Conservation (phyloP, 805 yeast genomes). For the Candida awuae region DNA sequence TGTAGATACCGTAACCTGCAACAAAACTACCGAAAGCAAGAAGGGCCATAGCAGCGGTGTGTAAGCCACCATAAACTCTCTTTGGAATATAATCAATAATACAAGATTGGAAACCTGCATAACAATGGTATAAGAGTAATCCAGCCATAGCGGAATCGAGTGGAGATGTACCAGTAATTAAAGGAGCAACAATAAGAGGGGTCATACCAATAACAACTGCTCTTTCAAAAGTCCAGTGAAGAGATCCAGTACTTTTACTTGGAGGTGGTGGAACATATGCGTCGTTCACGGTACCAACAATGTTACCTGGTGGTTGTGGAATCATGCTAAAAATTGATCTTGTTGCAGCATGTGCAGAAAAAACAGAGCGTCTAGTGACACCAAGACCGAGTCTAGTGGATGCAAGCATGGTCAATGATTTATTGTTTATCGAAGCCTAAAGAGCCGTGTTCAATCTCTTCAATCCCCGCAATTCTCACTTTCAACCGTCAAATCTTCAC, state of each 20-base stretch:
- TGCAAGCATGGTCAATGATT: conserved; percentile 9
- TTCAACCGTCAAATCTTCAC: too few relatives aligned
- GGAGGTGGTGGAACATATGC: conserved; percentile 56
- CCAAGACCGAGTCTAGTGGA: conserved; percentile 22
- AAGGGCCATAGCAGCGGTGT: conserved; percentile 49
- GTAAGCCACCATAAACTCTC: conserved; percentile 63
- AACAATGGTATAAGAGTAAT: conserved; percentile 52
- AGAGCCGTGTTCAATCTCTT: neutral
- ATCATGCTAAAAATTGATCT: conserved; percentile 24
- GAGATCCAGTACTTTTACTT: conserved; percentile 54
- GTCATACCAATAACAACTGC: conserved; percentile 50
- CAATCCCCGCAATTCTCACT: too few relatives aligned
- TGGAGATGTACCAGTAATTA: conserved; percentile 44
- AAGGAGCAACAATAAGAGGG: conserved; percentile 57
- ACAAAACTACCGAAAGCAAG: conserved; percentile 57
- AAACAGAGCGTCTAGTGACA: conserved; percentile 10
- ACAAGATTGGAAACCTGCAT: conserved; percentile 69
- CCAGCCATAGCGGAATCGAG: conserved; percentile 52
- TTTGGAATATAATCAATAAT: conserved; percentile 71
- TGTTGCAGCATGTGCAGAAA: conserved; percentile 10
- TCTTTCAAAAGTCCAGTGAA: conserved; percentile 70
- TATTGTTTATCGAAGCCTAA: neutral
- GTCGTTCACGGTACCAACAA: conserved; percentile 67
- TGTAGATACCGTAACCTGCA: conserved; percentile 64
- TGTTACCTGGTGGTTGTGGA: conserved; percentile 64